Evolutionary conservation across 192 early-diverging fungal genomes (phyloP).

Genomic region (Diversispora eburnea): DNA sequence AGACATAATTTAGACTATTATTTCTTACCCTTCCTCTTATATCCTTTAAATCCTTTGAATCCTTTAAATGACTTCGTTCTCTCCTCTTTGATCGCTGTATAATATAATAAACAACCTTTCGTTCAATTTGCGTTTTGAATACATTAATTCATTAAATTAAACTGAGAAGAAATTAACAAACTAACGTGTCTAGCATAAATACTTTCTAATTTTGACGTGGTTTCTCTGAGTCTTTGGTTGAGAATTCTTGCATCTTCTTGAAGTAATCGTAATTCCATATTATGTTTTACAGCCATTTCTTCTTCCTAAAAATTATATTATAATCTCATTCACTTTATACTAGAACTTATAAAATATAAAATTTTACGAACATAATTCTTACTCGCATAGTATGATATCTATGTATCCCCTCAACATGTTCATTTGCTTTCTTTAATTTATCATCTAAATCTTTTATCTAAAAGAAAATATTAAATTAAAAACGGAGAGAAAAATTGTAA

Average conservation of each 20-base stretch:
- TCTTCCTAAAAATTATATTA: not conserved
- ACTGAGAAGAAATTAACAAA: not conserved
- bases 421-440: not conserved
- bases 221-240: not conserved
- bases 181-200: not conserved
- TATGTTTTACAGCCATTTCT: not conserved
- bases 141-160: too few species aligned
- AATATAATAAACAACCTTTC: too few species aligned
- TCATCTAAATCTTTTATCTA: not conserved
- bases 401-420: not conserved
- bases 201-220: not conserved
- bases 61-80: too few species aligned
- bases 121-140: too few species aligned
- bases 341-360: not conserved
- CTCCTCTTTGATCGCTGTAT: too few species aligned
- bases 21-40: too few species aligned
- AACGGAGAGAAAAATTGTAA: not conserved
- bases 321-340: not conserved
- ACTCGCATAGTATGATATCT: constrained; percentile 3
- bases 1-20: too few species aligned
- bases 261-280: not conserved
- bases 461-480: not conserved
- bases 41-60: too few species aligned
- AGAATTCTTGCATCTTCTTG: constrained; percentile 5
- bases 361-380: not conserved